phyloP scores from a whole-genome alignment of 495 filamentous ascomycete genomes.

The Physcia stellaris region DNA sequence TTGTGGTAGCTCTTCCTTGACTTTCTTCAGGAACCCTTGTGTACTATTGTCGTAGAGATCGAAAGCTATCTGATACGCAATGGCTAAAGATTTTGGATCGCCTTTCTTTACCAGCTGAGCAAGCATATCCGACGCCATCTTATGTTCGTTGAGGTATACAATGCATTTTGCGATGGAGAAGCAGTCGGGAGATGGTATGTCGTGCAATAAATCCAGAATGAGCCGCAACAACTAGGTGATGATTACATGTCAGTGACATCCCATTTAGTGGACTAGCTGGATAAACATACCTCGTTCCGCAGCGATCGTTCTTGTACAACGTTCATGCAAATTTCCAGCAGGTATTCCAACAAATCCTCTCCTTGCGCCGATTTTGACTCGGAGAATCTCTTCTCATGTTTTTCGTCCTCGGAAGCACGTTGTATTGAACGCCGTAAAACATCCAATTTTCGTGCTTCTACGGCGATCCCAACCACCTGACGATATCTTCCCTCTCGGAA shows the following conservation, averaged over 20 bases:
- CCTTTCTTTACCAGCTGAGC: slow-evolving; percentile 68
- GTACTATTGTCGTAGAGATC: slow-evolving; percentile 97
- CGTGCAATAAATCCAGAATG: slow-evolving; percentile 75
- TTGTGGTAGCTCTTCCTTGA: slow-evolving; percentile 62
- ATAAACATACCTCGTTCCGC: slow-evolving; percentile 51
- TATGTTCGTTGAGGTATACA: slow-evolving; percentile 86
- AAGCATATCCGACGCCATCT: slow-evolving; percentile 81
- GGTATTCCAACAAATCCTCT: slow-evolving; percentile 94
- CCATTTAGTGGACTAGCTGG: slow-evolving; percentile 6
- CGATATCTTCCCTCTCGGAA: slow-evolving; percentile 76
- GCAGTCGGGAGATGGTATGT: slow-evolving; percentile 83
- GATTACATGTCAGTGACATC: slow-evolving; percentile 17
- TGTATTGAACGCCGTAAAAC: slow-evolving; percentile 81
- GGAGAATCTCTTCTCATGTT: slow-evolving; percentile 42
- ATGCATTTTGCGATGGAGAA: slow-evolving; percentile 98
- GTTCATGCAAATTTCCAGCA: slow-evolving; percentile 91
- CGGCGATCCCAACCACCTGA: slow-evolving; percentile 96
- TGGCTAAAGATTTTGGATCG: slow-evolving; percentile 59
- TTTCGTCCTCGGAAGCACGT: slow-evolving; percentile 65
- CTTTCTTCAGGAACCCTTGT: slow-evolving; percentile 87
- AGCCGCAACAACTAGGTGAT: slow-evolving; percentile 62
- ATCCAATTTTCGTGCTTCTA: slow-evolving; percentile 87
- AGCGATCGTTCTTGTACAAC: slow-evolving; percentile 88
- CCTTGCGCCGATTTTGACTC: slow-evolving; percentile 41
- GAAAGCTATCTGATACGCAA: slow-evolving; percentile 96